Conservation (phyloP, 2,329 filamentous ascomycete genomes). For the Colletotrichum coccodes region DNA sequence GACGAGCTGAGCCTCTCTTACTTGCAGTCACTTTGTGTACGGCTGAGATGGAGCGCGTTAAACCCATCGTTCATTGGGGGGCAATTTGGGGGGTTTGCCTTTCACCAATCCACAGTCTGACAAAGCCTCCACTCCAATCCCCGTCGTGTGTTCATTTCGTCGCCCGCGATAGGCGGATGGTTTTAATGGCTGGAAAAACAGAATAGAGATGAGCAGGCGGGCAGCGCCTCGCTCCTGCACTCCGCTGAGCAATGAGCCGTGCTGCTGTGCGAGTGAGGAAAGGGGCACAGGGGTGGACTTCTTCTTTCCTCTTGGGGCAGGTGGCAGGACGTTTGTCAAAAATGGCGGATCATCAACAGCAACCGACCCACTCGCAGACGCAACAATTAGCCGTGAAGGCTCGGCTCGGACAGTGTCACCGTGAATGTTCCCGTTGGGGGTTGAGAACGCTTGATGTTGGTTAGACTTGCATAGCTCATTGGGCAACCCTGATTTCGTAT, state of each 20-base stretch:
- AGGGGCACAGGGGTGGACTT: neutral
- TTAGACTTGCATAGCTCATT: neutral
- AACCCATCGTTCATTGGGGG: neutral
- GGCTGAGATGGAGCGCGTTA: neutral
- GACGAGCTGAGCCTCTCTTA: neutral
- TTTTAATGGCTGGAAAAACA: neutral
- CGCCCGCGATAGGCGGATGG: neutral
- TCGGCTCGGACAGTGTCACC: neutral
- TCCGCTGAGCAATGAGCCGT: neutral
- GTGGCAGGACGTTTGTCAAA: neutral
- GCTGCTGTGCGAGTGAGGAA: neutral
- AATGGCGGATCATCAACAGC: neutral
- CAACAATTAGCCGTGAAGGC: neutral
- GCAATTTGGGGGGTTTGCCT: neutral
- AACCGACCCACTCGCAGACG: neutral
- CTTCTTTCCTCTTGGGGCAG: slow-evolving; percentile 1
- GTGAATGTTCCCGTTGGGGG: neutral
- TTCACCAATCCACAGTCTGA: neutral
- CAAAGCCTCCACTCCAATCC: neutral
- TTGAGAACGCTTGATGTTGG: neutral
- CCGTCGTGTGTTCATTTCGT: neutral
- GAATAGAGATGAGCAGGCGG: neutral
- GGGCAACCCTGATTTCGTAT: too few species aligned
- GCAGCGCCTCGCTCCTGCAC: neutral
- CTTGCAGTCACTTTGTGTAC: neutral